phyloP scores from a whole-genome alignment of 352 stramenopile species.

The Globisporangium okanoganense region DNA sequence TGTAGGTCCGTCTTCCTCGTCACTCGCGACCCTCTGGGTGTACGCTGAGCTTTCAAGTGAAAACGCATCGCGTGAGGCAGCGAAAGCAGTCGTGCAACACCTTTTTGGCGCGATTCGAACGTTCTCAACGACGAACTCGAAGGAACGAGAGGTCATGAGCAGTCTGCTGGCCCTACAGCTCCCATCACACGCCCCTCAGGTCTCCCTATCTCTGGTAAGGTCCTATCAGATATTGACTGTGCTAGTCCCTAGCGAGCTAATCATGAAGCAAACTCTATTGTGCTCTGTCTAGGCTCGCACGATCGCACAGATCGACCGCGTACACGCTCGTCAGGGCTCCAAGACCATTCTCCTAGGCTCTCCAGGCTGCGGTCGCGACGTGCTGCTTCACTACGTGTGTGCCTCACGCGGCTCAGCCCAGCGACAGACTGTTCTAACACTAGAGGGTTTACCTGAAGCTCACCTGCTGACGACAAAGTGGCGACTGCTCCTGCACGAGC shows the following conservation, averaged over 20 bases:
- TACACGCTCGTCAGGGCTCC: constrained; percentile 30
- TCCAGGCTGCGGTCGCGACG: constrained; percentile 25
- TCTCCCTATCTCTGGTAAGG: constrained; percentile 37
- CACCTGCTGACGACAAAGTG: constrained; percentile 27
- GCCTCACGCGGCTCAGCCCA: constrained; percentile 14
- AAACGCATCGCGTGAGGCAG: constrained; percentile 13
- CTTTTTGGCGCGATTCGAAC: constrained; percentile 29
- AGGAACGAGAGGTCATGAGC: background rate
- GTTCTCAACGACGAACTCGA: background rate
- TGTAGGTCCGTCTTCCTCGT: background rate
- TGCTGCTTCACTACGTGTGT: constrained; percentile 39
- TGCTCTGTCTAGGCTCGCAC: constrained; percentile 22
- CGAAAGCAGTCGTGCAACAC: constrained; percentile 18
- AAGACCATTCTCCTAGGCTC: constrained; percentile 33
- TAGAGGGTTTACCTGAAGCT: constrained; percentile 27
- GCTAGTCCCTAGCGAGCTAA: background rate
- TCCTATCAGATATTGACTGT: background rate
- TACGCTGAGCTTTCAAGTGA: constrained; percentile 48
- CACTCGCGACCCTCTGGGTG: constrained; percentile 25
- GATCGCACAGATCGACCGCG: constrained; percentile 38
- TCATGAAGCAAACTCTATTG: background rate
- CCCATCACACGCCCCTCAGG: constrained; percentile 3
- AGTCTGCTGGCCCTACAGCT: constrained; percentile 12
- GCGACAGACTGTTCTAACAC: constrained; percentile 19
- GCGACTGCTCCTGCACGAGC: constrained; percentile 33